Percentiles rank a stretch among this genome's conserved stretches.
phyloP scores from a whole-genome alignment of 2,329 filamentous ascomycete species.

The Fragosphaeria purpurea region DNA sequence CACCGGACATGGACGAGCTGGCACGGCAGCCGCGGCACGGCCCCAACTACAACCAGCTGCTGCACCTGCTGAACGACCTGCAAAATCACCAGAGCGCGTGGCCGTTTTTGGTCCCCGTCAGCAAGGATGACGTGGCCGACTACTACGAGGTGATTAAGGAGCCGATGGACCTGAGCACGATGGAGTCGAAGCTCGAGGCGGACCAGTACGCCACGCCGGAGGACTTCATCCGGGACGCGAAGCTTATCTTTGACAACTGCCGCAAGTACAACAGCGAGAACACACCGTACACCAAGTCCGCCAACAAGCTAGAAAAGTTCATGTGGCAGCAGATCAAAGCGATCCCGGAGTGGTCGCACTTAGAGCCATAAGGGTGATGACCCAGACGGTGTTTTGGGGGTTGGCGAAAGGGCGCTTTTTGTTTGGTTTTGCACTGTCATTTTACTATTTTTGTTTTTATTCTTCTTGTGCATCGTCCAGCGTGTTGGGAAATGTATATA shows the following conservation, averaged over 20 bases:
- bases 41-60: slow-evolving; percentile 88
- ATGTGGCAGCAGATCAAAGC: slow-evolving; percentile 92
- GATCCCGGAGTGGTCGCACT: slow-evolving; percentile 81
- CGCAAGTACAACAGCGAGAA: slow-evolving; percentile 93
- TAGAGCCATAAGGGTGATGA: slow-evolving; percentile 32
- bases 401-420: neutral
- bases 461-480: neutral
- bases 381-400: neutral
- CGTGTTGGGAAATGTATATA: neutral
- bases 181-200: slow-evolving; percentile 91
- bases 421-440: neutral
- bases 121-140: slow-evolving; percentile 91
- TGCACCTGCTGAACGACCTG: slow-evolving; percentile 87
- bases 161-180: slow-evolving; percentile 91
- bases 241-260: slow-evolving; percentile 89
- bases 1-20: slow-evolving; percentile 93
- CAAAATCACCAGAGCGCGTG: slow-evolving; percentile 89
- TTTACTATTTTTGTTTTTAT: neutral
- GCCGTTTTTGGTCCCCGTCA: slow-evolving; percentile 92
- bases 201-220: slow-evolving; percentile 87
- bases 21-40: slow-evolving; percentile 91
- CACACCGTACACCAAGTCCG: slow-evolving; percentile 89
- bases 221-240: slow-evolving; percentile 83
- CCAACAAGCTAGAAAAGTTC: slow-evolving; percentile 84
- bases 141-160: slow-evolving; percentile 98